Evolutionary conservation across 2,329 filamentous ascomycete species (phyloP), one percentile per base, ranked within the genome.

Genomic region (Ophiosphaerella herpotricha): DNA sequence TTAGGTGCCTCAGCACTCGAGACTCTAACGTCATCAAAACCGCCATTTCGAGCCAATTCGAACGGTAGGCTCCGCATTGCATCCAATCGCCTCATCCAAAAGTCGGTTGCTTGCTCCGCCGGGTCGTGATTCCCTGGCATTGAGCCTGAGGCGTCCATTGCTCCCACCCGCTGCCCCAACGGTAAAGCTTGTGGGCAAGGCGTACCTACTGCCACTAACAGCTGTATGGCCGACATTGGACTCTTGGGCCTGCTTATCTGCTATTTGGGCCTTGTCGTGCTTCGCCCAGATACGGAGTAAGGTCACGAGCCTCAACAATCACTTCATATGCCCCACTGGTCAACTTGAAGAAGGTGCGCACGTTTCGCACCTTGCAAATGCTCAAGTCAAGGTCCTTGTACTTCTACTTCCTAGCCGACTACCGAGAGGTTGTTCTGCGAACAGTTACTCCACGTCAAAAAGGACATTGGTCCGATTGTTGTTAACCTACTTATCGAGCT

Each of bases 141-240:
- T 13, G 41, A 48, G 44, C 45, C 48, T 40, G 47, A 50, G 53
- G 52, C 50, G 40, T 43, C 33, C 45, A 45, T 50, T 38, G 8
- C 39, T 38, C 39, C 35, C 14, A 51, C 26, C 23, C 39, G 39
- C 48, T 52, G 39, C 43, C 43, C 53, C 50, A 55, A 64, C 57
- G 61, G 58, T 44, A 55, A 65, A 64, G 61, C 61, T 64, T 66
- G 54, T 54, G 38, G 41, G 39, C 57, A 55, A 62, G 58, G 61
- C 60, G 46, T 57, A 43, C 51, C 57, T 41, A 14, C 46, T 48
- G 18, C 26, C 43, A 33, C 35, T 42, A 38, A 42, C 50, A 55
- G 40, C 45, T 48, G 43, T 52, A 41, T n/a, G 50, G 52, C 54
- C 53, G 51, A 48, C 51, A 36, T 50, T 52, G 49, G 53, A 45